These are phyloP conservation scores for Fonsecaea erecta DNA, from an alignment of 2,329 filamentous ascomycete genomes.

Conservation along the genomic window DNA sequence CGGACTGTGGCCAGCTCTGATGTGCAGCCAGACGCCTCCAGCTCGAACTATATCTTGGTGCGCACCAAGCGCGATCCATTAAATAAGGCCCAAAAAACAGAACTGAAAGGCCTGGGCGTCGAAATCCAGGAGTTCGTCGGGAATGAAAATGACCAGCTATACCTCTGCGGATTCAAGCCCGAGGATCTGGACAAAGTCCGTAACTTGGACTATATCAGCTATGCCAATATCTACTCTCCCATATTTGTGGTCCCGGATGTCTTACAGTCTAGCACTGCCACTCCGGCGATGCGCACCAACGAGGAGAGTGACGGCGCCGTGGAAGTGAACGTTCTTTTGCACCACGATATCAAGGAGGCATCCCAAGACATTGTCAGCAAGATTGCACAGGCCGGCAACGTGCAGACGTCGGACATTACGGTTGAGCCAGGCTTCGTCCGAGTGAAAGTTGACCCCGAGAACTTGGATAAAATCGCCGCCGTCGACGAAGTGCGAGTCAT, in stretches of 20 bases:
- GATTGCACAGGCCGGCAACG: constrained; percentile 3
- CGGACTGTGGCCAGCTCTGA: not conserved
- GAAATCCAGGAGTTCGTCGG: not conserved
- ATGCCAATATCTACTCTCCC: not conserved
- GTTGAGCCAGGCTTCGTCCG: not conserved
- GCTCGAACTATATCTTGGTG: constrained; percentile 4
- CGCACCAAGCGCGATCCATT: not conserved
- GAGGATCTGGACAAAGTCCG: not conserved
- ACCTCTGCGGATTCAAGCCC: constrained; percentile 7
- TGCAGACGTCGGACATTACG: not conserved
- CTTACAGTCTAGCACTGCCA: not conserved
- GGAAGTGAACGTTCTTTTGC: not conserved
- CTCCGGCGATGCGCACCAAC: not conserved
- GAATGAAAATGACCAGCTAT: not conserved
- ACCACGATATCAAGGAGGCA: not conserved
- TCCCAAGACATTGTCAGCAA: not conserved
- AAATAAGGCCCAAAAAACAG: not conserved
- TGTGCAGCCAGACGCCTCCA: not conserved
- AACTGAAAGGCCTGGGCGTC: not conserved
- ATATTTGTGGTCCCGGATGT: not conserved
- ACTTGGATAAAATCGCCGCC: not conserved
- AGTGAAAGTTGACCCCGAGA: not conserved
- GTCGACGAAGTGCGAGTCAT: constrained; percentile 20
- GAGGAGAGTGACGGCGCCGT: not conserved
- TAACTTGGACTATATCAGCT: not conserved